Percentiles rank a stretch among this genome's conserved stretches.
Conservation (phyloP, 2,329 filamentous ascomycete species). For the Phialophora macrospora region DNA sequence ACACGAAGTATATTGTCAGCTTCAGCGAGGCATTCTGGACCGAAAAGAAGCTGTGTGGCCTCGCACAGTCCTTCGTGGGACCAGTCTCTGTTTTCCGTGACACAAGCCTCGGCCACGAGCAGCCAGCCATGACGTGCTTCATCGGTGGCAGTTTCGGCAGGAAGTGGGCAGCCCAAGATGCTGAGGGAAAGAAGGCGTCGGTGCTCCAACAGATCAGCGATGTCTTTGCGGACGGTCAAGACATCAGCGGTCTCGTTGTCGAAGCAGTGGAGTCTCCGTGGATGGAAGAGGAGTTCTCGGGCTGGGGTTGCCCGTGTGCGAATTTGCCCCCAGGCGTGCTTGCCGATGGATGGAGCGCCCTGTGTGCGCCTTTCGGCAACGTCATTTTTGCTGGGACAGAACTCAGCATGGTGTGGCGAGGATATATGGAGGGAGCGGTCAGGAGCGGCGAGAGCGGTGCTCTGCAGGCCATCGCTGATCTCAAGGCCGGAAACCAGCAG, state of each 20-base stretch:
- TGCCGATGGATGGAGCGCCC: conserved; percentile 42
- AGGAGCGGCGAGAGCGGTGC: conserved; percentile 56
- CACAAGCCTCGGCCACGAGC: conserved; percentile 42
- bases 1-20: conserved; percentile 57
- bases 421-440: conserved; percentile 65
- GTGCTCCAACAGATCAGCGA: conserved; percentile 44
- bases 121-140: conserved; percentile 49
- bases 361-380: conserved; percentile 48
- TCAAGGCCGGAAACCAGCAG: conserved; percentile 34
- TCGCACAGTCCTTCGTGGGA: conserved; percentile 47
- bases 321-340: conserved; percentile 49
- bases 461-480: conserved; percentile 47
- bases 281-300: conserved; percentile 47
- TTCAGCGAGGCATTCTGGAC: conserved; percentile 55
- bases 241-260: conserved; percentile 26
- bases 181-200: conserved; percentile 35
- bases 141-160: conserved; percentile 46
- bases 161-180: conserved; percentile 43
- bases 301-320: conserved; percentile 51
- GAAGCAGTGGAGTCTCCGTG: conserved; percentile 45
- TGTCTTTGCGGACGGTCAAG: conserved; percentile 40
- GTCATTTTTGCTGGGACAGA: conserved; percentile 63
- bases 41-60: conserved; percentile 44
- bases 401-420: conserved; percentile 59
- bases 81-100: conserved; percentile 50